These are phyloP conservation scores for Stephanodiscus triporus DNA, from an alignment of 108 stramenopile species.

Conservation along the genomic window DNA sequence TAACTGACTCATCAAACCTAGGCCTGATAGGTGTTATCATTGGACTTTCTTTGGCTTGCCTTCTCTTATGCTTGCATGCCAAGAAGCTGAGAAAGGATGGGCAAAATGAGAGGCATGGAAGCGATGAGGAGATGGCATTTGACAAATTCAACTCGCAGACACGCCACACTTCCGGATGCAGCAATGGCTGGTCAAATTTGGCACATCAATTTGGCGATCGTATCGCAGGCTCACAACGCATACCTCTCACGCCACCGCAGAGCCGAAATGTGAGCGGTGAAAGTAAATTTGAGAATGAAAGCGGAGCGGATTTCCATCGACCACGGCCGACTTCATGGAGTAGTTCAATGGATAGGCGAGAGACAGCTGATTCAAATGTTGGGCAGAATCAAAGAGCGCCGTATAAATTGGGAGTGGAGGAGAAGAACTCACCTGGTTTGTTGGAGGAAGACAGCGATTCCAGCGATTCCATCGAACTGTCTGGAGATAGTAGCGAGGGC, in stretches of 20 bases:
- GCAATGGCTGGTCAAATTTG: background rate
- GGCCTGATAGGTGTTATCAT: constrained; percentile 21
- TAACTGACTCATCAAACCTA: background rate
- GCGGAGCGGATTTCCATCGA: background rate
- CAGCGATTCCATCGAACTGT: constrained; percentile 3
- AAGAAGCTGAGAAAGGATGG: background rate
- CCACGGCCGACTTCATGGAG: background rate
- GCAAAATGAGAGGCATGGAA: background rate
- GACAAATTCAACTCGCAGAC: constrained; percentile 1
- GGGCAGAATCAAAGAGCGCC: background rate
- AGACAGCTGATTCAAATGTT: background rate
- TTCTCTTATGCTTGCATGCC: constrained; percentile 15
- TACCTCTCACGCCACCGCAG: background rate
- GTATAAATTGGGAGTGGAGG: background rate
- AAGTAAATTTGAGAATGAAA: background rate
- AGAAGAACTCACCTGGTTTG: background rate
- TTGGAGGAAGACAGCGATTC: background rate
- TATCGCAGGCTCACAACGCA: background rate
- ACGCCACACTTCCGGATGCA: background rate
- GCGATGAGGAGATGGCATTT: constrained; percentile 27
- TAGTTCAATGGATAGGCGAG: background rate
- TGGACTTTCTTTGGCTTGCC: constrained; percentile 24
- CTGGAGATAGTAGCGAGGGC: background rate
- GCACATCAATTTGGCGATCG: background rate
- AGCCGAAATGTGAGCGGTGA: background rate